Evolutionary conservation across 2,329 filamentous ascomycete species (phyloP), one percentile per base, ranked within the genome.

Genomic region (Trichoderma lentiforme): DNA sequence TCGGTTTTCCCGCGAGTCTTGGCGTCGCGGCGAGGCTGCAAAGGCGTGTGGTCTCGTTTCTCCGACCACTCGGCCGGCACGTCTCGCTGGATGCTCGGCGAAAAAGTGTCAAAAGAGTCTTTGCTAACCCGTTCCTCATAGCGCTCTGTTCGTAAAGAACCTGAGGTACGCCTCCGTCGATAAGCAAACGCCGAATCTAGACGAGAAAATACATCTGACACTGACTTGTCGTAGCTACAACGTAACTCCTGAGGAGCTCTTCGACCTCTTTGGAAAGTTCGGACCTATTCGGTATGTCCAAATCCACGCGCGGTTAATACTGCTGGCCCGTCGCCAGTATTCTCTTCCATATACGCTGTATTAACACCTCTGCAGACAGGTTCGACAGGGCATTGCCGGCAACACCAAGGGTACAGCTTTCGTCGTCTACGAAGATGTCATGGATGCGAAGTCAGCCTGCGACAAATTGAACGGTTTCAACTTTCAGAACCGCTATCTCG

Each of bases 131-230:
- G 71, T 62, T 6, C 69, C 62, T 12, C 76, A 75, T 78, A 97
- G 95, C 91, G 95, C 96, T 92, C 93, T 99, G 87, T 98, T 98
- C 90, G 95, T 98, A 81, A 98, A 98, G 93, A 98, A 99, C 90
- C 90, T 98, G 87, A 97, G 93, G 94, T 97, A 84, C 39, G 65
- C 57, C 58, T 64, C 39, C 32, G 11, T 39, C 66, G 32, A 64
- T n/a, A 15, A 36, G 30, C 2, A 51, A 9, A 51, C 14, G 30
- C 70, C 53, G 28, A 43, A 56, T 43, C 57, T 6, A 51, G 32
- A 24, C 63, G 43, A 34, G 63, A 30, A 30, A 32, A 51, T 51
- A 56, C 28, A 30, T 73, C 63, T 26, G 36, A 74, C 53, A 75
- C 77, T 80, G 76, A 90, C 83, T 88, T 89, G 86, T 86, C 78